phyloP scores from a whole-genome alignment of 805 yeast species.

The Yarrowia bubula region DNA sequence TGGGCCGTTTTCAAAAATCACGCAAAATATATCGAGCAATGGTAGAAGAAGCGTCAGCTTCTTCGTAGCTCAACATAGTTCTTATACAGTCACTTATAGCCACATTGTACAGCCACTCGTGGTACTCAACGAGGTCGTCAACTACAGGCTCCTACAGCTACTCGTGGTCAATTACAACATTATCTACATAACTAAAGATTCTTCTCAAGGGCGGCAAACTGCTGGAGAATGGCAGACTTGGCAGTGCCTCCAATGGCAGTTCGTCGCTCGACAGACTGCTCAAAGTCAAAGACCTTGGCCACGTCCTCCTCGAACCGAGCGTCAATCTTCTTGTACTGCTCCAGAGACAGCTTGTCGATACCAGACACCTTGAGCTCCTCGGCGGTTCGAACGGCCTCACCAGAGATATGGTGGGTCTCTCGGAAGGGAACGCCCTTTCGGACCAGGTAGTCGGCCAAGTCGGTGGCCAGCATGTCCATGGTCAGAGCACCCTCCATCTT shows the following conservation, averaged over 20 bases:
- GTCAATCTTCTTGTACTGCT: slow-evolving; percentile 79
- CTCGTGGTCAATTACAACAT: too few relatives aligned
- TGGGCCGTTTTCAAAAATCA: not conserved
- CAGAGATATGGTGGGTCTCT: slow-evolving; percentile 98
- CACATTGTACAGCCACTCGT: too few relatives aligned
- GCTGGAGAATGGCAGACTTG: slow-evolving; percentile 78
- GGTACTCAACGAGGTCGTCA: not conserved
- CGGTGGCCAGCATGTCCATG: slow-evolving; percentile 99
- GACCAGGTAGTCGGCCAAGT: slow-evolving; percentile 94
- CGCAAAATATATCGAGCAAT: not conserved
- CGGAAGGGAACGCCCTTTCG: slow-evolving; percentile 98
- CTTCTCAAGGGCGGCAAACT: slow-evolving; percentile 44
- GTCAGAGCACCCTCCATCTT: slow-evolving; percentile 86
- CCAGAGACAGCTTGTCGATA: slow-evolving; percentile 76
- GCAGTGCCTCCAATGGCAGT: slow-evolving; percentile 98
- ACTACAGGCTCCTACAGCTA: too few relatives aligned
- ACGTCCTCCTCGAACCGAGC: slow-evolving; percentile 78
- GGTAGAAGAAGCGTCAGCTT: too few relatives aligned
- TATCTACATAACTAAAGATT: too few relatives aligned
- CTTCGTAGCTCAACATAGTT: too few relatives aligned
- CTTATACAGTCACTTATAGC: not conserved
- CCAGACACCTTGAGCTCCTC: slow-evolving; percentile 77
- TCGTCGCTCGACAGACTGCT: slow-evolving; percentile 93
- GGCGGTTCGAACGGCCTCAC: slow-evolving; percentile 91
- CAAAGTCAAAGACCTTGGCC: slow-evolving; percentile 82